phyloP scores from a whole-genome alignment of 2,329 filamentous ascomycete species.

The Aspergillus alliaceus region DNA sequence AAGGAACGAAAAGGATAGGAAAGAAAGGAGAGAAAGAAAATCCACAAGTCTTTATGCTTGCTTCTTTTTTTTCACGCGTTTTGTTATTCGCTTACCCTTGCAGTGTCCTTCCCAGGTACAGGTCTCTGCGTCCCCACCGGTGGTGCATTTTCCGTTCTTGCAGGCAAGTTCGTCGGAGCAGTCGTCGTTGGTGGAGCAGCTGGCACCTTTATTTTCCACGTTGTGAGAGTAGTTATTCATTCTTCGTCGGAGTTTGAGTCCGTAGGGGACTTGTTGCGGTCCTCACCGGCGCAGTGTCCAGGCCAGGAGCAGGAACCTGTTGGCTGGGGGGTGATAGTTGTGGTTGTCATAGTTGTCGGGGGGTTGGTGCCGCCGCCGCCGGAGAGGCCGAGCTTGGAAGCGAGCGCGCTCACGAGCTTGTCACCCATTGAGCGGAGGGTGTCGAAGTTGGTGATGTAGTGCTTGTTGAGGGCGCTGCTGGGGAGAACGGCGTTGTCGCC shows the following conservation, averaged over 20 bases:
- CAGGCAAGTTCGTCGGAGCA: slow-evolving; percentile 11
- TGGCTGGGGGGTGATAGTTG: not conserved
- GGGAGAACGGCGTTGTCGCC: slow-evolving; percentile 27
- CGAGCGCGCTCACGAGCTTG: slow-evolving; percentile 22
- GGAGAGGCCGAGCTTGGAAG: slow-evolving; percentile 18
- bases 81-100: not conserved
- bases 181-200: slow-evolving; percentile 10
- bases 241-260: not conserved
- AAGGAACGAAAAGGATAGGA: not conserved
- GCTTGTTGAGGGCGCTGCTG: slow-evolving; percentile 21
- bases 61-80: too few species aligned
- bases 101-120: slow-evolving; percentile 17
- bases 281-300: slow-evolving; percentile 22
- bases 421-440: slow-evolving; percentile 30
- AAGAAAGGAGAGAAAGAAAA: too few species aligned
- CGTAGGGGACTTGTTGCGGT: not conserved
- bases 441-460: slow-evolving; percentile 30
- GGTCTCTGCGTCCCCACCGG: not conserved
- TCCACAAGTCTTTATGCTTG: too few species aligned
- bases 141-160: slow-evolving; percentile 10
- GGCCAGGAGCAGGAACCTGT: slow-evolving; percentile 17
- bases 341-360: not conserved
- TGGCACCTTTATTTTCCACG: not conserved
- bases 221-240: not conserved
- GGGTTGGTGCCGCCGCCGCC: not conserved